A percentile compares a stretch with the other conserved stretches of the same genome.
These are phyloP conservation scores for Moesziomyces sp. DNA, from an alignment of 1,284 basidiomycete species.

Conservation along the genomic window DNA sequence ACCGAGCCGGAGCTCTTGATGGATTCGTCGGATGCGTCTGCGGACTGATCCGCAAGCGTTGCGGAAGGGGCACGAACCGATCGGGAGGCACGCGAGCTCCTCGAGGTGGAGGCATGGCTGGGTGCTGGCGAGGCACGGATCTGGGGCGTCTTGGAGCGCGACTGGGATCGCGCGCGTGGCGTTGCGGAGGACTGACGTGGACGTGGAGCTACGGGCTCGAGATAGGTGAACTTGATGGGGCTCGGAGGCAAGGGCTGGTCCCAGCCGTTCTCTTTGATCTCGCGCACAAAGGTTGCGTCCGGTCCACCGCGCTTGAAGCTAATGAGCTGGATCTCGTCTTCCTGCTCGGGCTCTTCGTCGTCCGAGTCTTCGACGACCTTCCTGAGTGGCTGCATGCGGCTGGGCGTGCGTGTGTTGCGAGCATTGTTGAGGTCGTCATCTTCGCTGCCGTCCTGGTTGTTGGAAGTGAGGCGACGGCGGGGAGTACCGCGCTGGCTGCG, in stretches of 20 bases:
- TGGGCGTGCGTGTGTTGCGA: constrained; percentile 5
- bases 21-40: constrained; percentile 26
- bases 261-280: constrained; percentile 48
- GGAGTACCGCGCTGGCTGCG: constrained; percentile 8
- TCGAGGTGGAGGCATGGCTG: constrained; percentile 13
- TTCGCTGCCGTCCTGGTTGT: constrained; percentile 6
- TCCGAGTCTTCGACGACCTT: constrained; percentile 12
- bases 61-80: constrained; percentile 18
- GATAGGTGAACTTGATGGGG: constrained; percentile 47
- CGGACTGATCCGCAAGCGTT: constrained; percentile 5
- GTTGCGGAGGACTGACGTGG: constrained; percentile 15
- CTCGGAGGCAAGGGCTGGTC: constrained; percentile 28
- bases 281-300: constrained; percentile 44
- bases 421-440: constrained; percentile 16
- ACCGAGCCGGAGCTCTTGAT: constrained; percentile 30
- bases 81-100: constrained; percentile 7
- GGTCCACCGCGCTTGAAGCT: constrained; percentile 38
- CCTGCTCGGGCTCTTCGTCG: constrained; percentile 22
- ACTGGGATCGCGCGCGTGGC: constrained; percentile 15
- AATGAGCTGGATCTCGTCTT: constrained; percentile 40
- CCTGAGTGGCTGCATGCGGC: constrained; percentile 4
- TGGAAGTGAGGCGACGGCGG: constrained; percentile 1
- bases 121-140: constrained; percentile 22
- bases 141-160: constrained; percentile 38
- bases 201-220: constrained; percentile 20